Evolutionary conservation across 257 asterid species (phyloP).

Genomic region (Solanum pimpinellifolium): DNA sequence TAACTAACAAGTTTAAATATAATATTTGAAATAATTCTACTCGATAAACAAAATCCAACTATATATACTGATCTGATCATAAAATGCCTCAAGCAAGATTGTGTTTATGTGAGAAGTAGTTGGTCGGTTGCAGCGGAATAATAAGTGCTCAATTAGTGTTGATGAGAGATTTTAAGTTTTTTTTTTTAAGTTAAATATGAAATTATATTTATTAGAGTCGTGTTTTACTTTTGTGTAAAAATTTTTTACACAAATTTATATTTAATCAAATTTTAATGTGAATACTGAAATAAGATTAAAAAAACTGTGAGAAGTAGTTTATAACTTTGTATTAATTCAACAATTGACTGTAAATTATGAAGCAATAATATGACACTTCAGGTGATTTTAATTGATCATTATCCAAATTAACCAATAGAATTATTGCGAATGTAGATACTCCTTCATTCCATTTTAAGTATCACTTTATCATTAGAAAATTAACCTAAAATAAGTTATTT

Average conservation of each 20-base stretch:
- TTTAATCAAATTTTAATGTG: not conserved
- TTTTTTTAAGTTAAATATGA: not conserved
- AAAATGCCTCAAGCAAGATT: not conserved
- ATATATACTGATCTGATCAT: not conserved
- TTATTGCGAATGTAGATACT: not conserved
- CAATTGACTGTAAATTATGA: not conserved
- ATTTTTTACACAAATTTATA: accelerated
- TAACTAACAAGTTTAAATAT: not conserved
- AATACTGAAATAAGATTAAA: not conserved
- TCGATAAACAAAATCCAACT: not conserved
- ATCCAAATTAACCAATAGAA: not conserved
- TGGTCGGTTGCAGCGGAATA: not conserved
- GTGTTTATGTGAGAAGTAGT: not conserved
- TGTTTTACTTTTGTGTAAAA: accelerated
- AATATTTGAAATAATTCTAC: not conserved
- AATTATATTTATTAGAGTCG: accelerated
- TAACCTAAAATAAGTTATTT: not conserved
- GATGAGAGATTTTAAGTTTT: not conserved
- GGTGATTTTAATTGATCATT: not conserved
- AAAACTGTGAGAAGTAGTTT: not conserved
- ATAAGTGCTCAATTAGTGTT: not conserved
- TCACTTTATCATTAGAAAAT: not conserved
- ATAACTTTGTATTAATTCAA: not conserved
- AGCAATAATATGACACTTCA: not conserved
- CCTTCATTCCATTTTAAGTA: not conserved